Conservation (phyloP, 139 green algal genomes). For the Tetraselmis chui region DNA sequence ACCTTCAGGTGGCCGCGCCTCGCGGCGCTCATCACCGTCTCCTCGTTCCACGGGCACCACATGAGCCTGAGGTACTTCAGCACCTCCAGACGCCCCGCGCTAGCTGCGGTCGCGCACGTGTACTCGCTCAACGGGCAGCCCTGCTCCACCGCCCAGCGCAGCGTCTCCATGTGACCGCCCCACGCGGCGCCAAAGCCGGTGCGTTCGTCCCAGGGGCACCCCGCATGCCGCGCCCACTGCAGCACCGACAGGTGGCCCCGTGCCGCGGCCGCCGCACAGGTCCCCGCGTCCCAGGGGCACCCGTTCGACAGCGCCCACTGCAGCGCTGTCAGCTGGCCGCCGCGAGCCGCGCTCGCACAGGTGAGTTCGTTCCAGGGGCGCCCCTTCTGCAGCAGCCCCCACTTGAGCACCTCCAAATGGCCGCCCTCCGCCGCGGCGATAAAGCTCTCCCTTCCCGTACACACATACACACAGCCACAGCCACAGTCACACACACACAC, state of each 20-base stretch:
- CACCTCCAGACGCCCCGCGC: not conserved
- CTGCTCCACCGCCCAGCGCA: not conserved
- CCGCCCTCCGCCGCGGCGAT: not conserved
- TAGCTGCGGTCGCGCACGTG: not conserved
- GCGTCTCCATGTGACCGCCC: slow-evolving; percentile 1
- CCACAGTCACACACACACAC: too few species aligned
- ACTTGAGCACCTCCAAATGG: slow-evolving; percentile 9
- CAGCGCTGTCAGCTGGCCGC: slow-evolving; percentile 2
- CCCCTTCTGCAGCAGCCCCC: not conserved
- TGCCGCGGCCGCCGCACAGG: not conserved
- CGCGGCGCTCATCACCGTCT: not conserved
- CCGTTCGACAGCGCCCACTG: not conserved
- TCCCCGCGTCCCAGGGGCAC: not conserved
- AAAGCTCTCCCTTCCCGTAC: too few species aligned
- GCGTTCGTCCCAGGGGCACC: slow-evolving; percentile 5
- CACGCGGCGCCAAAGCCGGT: not conserved
- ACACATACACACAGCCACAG: too few species aligned
- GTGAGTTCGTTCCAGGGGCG: slow-evolving; percentile 6
- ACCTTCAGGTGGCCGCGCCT: slow-evolving; percentile 4
- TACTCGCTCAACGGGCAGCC: slow-evolving; percentile 9
- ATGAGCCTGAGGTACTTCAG: not conserved
- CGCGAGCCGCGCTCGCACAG: not conserved
- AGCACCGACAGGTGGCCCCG: slow-evolving; percentile 2
- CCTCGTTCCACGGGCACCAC: slow-evolving; percentile 1
- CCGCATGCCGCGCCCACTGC: not conserved